A percentile compares a stretch with the other conserved stretches of the same genome.
Evolutionary conservation across 345 rosid genomes (phyloP).

Genomic region (Corymbia maculata): DNA sequence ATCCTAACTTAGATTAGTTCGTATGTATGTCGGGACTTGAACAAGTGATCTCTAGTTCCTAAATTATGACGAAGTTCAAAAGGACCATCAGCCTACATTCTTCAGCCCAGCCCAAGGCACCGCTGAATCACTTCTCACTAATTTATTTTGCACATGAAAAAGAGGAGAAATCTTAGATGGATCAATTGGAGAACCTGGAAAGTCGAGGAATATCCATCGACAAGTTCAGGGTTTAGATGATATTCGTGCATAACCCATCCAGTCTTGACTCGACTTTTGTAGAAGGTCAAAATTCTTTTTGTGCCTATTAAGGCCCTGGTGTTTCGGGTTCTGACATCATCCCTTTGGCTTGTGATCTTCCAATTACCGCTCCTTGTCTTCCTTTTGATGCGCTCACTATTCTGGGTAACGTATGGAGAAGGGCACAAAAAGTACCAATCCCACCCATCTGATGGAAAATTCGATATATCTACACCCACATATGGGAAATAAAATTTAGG

Average conservation of each 20-base stretch:
- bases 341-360: background rate
- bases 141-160: background rate
- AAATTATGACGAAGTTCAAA: background rate
- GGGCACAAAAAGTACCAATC: background rate
- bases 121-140: background rate
- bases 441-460: background rate
- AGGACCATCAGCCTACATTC: background rate
- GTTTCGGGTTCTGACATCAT: background rate
- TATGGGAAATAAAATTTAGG: background rate
- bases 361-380: background rate
- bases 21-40: rapidly evolving
- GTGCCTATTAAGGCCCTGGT: background rate
- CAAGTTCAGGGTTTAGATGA: background rate
- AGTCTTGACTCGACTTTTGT: background rate
- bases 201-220: background rate
- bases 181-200: background rate
- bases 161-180: background rate
- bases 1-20: background rate
- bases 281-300: background rate
- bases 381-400: background rate
- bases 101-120: background rate
- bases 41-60: background rate
- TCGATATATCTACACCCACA: background rate
- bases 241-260: background rate
- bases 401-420: background rate